A percentile compares a stretch with the other conserved stretches of the same genome.
phyloP scores from a whole-genome alignment of 2,329 filamentous ascomycete species.

The Ciborinia camelliae region DNA sequence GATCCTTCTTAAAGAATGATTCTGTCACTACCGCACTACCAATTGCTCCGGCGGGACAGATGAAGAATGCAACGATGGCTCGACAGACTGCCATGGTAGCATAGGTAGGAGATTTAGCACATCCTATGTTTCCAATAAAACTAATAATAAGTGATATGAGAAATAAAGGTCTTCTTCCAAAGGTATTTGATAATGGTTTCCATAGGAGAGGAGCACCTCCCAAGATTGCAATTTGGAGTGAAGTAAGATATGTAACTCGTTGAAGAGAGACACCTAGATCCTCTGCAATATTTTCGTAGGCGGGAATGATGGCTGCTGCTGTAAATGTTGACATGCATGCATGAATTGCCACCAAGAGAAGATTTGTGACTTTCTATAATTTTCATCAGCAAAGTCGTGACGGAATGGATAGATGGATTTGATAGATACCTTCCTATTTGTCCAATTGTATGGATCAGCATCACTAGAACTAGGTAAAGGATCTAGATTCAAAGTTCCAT shows the following conservation, averaged over 20 bases:
- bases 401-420: background rate
- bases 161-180: constrained; percentile 50
- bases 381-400: background rate
- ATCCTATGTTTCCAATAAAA: constrained; percentile 49
- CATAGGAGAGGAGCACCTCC: constrained; percentile 51
- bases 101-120: constrained; percentile 47
- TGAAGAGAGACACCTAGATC: constrained; percentile 46
- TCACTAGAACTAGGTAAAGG: constrained; percentile 17
- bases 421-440: constrained; percentile 45
- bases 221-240: constrained; percentile 50
- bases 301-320: constrained; percentile 49
- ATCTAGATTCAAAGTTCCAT: constrained; percentile 22
- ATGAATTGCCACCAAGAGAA: constrained; percentile 50
- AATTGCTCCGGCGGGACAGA: constrained; percentile 48
- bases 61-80: constrained; percentile 51
- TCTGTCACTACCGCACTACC: constrained; percentile 56
- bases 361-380: constrained; percentile 45
- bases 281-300: constrained; percentile 46
- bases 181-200: constrained; percentile 50
- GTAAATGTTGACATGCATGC: constrained; percentile 52
- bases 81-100: constrained; percentile 47
- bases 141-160: constrained; percentile 45
- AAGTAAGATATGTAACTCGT: constrained; percentile 47
- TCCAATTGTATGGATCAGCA: constrained; percentile 54
- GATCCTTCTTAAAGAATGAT: constrained; percentile 52